A percentile compares a stretch with the other conserved stretches of the same genome.
phyloP scores from a whole-genome alignment of 73 alveolate species.

The Paramecium biaurelia region DNA sequence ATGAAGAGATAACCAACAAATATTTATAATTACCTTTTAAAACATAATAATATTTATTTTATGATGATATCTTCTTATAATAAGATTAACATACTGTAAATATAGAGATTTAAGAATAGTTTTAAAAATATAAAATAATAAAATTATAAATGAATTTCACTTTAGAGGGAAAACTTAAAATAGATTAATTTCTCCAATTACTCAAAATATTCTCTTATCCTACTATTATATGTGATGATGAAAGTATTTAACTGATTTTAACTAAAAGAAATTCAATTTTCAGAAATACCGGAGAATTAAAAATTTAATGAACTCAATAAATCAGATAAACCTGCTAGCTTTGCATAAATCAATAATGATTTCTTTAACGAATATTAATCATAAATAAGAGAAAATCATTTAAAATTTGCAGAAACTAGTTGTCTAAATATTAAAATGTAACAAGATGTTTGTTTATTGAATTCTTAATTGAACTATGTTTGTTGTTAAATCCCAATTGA shows the following conservation, averaged over 20 bases:
- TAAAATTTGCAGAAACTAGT: slow-evolving; percentile 3
- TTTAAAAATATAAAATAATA: background rate
- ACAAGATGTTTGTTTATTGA: background rate
- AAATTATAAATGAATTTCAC: background rate
- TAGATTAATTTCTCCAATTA: background rate
- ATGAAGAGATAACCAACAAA: too few relatives aligned
- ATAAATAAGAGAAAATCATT: background rate
- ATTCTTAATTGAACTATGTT: background rate
- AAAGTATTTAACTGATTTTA: background rate
- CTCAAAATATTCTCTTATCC: background rate
- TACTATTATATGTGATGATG: background rate
- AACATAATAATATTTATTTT: background rate
- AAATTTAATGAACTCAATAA: background rate
- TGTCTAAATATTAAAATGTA: background rate
- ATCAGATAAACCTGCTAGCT: background rate
- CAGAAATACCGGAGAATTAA: background rate
- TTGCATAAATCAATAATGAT: background rate
- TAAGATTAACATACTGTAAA: background rate
- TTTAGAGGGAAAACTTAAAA: background rate
- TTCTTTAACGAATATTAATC: background rate
- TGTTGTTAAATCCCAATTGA: background rate
- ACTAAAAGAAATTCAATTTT: background rate
- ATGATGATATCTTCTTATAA: background rate
- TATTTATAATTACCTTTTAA: too few relatives aligned
- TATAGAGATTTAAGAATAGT: background rate